phyloP scores from a whole-genome alignment of 495 filamentous ascomycete species.

The Aspergillus haitiensis region DNA sequence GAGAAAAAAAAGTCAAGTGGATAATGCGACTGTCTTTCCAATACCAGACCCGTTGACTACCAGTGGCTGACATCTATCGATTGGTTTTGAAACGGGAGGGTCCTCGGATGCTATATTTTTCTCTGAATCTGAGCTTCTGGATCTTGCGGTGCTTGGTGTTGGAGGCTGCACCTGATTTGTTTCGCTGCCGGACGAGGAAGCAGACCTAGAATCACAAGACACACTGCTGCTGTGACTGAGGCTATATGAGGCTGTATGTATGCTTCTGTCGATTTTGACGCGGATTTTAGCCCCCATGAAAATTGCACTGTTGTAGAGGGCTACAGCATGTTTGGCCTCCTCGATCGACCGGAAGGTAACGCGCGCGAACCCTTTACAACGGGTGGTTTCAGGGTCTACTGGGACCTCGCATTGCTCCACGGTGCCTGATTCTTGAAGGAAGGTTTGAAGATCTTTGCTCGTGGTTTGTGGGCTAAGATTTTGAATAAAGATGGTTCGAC shows the following conservation, averaged over 20 bases:
- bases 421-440: constrained; percentile 27
- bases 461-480: constrained; percentile 33
- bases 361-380: constrained; percentile 31
- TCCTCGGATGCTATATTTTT: not conserved
- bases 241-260: constrained; percentile 10
- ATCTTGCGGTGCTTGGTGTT: constrained; percentile 2
- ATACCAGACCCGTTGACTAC: constrained; percentile 45
- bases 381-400: constrained; percentile 12
- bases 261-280: constrained; percentile 29
- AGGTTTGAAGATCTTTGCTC: constrained; percentile 23
- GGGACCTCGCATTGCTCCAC: constrained; percentile 36
- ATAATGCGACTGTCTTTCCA: constrained; percentile 15
- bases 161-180: not conserved
- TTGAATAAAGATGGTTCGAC: constrained; percentile 32
- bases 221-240: not conserved
- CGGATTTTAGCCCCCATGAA: constrained; percentile 37
- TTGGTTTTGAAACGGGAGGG: not conserved
- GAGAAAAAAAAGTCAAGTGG: constrained; percentile 13
- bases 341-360: constrained; percentile 38
- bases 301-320: constrained; percentile 32
- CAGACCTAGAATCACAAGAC: not conserved
- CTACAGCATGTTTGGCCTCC: constrained; percentile 36
- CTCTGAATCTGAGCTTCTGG: constrained; percentile 5
- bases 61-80: constrained; percentile 31
- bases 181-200: not conserved